These are phyloP conservation scores for Bondarzewia mesenterica DNA, from an alignment of 1,284 basidiomycete species.

Conservation along the genomic window DNA sequence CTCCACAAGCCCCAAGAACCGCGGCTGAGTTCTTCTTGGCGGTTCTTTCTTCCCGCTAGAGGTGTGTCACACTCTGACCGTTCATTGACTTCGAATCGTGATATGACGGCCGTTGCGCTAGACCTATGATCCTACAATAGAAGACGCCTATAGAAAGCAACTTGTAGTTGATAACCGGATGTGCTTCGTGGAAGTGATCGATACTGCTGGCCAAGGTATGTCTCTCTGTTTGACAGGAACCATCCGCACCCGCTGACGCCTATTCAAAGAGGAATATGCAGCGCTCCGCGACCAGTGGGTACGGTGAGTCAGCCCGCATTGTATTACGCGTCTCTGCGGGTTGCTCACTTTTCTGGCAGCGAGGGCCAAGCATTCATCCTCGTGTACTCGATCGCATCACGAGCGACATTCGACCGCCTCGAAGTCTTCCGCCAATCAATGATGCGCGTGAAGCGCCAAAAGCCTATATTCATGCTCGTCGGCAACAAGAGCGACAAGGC, in stretches of 20 bases:
- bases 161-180: slow-evolving; percentile 87
- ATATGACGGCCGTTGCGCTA: slow-evolving; percentile 20
- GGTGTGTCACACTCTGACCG: slow-evolving; percentile 26
- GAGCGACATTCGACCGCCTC: slow-evolving; percentile 90
- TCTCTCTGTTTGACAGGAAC: slow-evolving; percentile 14
- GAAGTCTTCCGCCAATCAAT: slow-evolving; percentile 95
- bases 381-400: slow-evolving; percentile 96
- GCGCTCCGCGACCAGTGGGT: slow-evolving; percentile 99
- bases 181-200: slow-evolving; percentile 89
- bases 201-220: slow-evolving; percentile 90
- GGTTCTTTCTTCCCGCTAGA: slow-evolving; percentile 27
- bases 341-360: slow-evolving; percentile 33
- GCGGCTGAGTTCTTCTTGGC: slow-evolving; percentile 10
- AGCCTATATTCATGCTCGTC: slow-evolving; percentile 81
- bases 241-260: slow-evolving; percentile 9
- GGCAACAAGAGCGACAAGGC: slow-evolving; percentile 90
- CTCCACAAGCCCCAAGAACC: slow-evolving; percentile 7
- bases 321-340: slow-evolving; percentile 5
- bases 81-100: too few relatives aligned
- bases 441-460: slow-evolving; percentile 86
- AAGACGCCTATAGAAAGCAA: slow-evolving; percentile 91
- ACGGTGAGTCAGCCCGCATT: slow-evolving; percentile 50
- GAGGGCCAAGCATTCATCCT: slow-evolving; percentile 99
- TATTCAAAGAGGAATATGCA: slow-evolving; percentile 80
- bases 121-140: slow-evolving; percentile 91